Evolutionary conservation across 73 alveolate species (phyloP), one percentile per base, ranked within the genome.

Genomic region (Symbiodinium natans): DNA sequence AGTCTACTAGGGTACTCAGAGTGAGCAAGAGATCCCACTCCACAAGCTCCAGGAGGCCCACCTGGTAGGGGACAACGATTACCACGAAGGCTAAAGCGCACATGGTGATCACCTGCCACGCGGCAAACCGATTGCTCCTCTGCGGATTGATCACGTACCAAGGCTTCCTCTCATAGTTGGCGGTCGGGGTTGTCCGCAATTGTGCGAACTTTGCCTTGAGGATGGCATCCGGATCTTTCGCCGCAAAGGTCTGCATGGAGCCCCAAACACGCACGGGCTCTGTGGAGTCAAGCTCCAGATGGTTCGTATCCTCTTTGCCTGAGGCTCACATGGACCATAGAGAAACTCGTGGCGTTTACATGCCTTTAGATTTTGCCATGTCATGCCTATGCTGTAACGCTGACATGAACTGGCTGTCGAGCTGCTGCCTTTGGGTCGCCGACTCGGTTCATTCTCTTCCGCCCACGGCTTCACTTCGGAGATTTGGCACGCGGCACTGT

Each of bases 71-170:
- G 6, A 90, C 97, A 4, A 90, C 88, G n/a, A 85, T 90, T 21
- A 90, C 80, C 27, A 90, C 97, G 52, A 82, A 90, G 39, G 73
- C 97, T 29, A 73, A 25, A 7, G 86, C 84, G 38, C 42, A 21
- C 86, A 56, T 68, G 21, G 95, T 68, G 52, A 68, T 13, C 83
- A 85, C 93, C 42, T 52, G 94, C 83, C 94, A 86, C 10, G 83
- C 94, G 3, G 94, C 84, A 34, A 86, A 54, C 83, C 54, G 43
- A 59, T 56, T 86, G 82, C 97, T 90, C 46, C 97, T 82, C 89
- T 90, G 97, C 29, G 97, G 97, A 80, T 90, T 90, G 54, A 90
- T 89, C 56, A 90, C 97, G 17, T 59, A 90, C 97, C 97, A 90
- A 10, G 97, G 87, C 80, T 90, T 90, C 97, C 54, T 90, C 80